A percentile compares a stretch with the other conserved stretches of the same genome.
Evolutionary conservation across 345 rosid species (phyloP).

Genomic region (Crucihimalaya himalaica): DNA sequence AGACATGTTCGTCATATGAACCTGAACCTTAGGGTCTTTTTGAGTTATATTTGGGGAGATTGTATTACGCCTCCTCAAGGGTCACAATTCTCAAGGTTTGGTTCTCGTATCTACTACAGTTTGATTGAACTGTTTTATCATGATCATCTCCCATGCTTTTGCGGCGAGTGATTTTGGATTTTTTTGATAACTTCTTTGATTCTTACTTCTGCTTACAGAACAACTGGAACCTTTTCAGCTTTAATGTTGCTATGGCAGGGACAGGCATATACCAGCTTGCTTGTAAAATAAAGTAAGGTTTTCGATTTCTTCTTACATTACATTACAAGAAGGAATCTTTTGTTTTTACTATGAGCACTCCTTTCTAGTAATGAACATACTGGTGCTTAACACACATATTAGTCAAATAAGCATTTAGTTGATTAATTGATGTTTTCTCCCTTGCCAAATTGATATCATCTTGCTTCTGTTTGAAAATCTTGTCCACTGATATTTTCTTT

Average conservation of each 20-base stretch:
- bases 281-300: conserved; percentile 74
- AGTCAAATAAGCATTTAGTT: background rate
- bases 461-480: no score
- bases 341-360: background rate
- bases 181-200: conserved; percentile 3
- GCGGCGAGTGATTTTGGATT: background rate
- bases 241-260: conserved; percentile 80
- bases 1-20: no score
- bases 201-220: conserved; percentile 52
- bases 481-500: conserved; percentile 28
- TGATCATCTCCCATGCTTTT: background rate
- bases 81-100: no score
- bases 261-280: conserved; percentile 86
- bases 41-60: no score
- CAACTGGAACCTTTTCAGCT: conserved; percentile 94
- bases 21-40: no score
- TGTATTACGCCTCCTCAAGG: no score
- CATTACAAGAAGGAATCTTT: background rate
- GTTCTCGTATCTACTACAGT: no score
- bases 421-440: conserved; percentile 9
- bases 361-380: conserved; percentile 6
- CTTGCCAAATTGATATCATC: background rate
- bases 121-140: background rate
- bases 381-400: background rate
- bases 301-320: background rate